A percentile compares a stretch with the other conserved stretches of the same genome.
Conservation (phyloP, 306 rosid genomes). For the Medicago lupulina region DNA sequence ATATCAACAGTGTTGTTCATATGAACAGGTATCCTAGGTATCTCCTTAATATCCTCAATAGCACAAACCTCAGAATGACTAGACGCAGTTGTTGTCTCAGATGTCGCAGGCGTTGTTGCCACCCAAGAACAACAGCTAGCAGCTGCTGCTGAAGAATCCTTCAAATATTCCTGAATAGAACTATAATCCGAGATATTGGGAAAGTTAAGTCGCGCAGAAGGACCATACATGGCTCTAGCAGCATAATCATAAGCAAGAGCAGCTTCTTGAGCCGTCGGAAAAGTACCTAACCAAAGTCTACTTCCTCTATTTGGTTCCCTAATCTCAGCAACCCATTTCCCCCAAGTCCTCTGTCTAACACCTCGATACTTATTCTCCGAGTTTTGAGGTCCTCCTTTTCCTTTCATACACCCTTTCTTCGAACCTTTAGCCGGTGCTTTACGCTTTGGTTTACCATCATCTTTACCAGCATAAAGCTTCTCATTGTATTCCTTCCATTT, state of each 20-base stretch:
- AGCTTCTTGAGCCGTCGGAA: slow-evolving; percentile 70
- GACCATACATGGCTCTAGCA: slow-evolving; percentile 90
- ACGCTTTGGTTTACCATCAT: slow-evolving; percentile 44
- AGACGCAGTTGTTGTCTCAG: slow-evolving; percentile 55
- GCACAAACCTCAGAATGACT: slow-evolving; percentile 71
- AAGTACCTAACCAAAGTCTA: slow-evolving; percentile 90
- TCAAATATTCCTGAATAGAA: slow-evolving; percentile 39
- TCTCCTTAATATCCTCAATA: slow-evolving; percentile 47
- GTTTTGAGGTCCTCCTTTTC: slow-evolving; percentile 96
- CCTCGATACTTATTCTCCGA: slow-evolving; percentile 79
- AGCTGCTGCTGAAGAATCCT: slow-evolving; percentile 39
- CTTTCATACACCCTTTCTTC: slow-evolving; percentile 99
- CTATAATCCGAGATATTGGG: slow-evolving; percentile 50
- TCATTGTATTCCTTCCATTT: slow-evolving; percentile 78
- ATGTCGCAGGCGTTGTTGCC: slow-evolving; percentile 52
- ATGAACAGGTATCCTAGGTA: background rate
- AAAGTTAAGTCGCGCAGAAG: slow-evolving; percentile 78
- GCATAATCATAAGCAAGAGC: slow-evolving; percentile 88
- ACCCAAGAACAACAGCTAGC: slow-evolving; percentile 51
- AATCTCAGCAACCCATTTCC: slow-evolving; percentile 96
- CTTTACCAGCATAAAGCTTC: slow-evolving; percentile 37
- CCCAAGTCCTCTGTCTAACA: slow-evolving; percentile 99
- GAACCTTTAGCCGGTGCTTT: slow-evolving; percentile 88
- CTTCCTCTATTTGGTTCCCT: slow-evolving; percentile 81
- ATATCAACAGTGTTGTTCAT: slow-evolving; percentile 6